Conservation (phyloP, 2,329 filamentous ascomycete genomes). For the Xylaria sp. region DNA sequence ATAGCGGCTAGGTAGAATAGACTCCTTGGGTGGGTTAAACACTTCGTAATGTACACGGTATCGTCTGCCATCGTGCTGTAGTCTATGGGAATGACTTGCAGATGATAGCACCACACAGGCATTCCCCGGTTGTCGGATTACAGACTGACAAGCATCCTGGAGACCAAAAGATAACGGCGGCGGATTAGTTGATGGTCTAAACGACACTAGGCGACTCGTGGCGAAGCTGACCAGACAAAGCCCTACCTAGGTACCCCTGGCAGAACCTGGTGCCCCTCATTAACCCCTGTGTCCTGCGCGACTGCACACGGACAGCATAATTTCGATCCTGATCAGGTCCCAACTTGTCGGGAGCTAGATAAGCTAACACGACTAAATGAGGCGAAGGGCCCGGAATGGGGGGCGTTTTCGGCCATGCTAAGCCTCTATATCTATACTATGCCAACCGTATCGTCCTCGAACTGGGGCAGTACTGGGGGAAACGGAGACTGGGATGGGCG, state of each 20-base stretch:
- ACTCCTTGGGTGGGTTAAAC: not conserved
- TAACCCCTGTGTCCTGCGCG: not conserved
- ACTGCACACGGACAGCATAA: not conserved
- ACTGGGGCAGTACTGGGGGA: not conserved
- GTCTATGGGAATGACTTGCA: not conserved
- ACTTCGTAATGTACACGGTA: not conserved
- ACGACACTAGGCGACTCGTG: constrained; percentile 8
- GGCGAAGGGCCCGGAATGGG: not conserved
- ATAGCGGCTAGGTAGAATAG: not conserved
- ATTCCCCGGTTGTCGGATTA: not conserved
- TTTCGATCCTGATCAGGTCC: not conserved
- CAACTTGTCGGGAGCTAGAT: constrained; percentile 24
- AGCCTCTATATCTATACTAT: not conserved
- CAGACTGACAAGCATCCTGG: not conserved
- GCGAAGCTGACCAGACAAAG: constrained; percentile 1
- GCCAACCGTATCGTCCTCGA: not conserved
- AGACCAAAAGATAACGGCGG: not conserved
- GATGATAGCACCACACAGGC: not conserved
- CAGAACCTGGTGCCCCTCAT: not conserved
- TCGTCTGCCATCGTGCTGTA: not conserved
- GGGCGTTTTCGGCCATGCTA: not conserved
- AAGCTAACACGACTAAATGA: not conserved
- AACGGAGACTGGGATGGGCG: not conserved
- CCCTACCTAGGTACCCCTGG: not conserved
- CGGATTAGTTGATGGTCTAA: not conserved